These are phyloP conservation scores for Hortaea werneckii DNA, from an alignment of 2,329 filamentous ascomycete genomes.

Conservation along the genomic window DNA sequence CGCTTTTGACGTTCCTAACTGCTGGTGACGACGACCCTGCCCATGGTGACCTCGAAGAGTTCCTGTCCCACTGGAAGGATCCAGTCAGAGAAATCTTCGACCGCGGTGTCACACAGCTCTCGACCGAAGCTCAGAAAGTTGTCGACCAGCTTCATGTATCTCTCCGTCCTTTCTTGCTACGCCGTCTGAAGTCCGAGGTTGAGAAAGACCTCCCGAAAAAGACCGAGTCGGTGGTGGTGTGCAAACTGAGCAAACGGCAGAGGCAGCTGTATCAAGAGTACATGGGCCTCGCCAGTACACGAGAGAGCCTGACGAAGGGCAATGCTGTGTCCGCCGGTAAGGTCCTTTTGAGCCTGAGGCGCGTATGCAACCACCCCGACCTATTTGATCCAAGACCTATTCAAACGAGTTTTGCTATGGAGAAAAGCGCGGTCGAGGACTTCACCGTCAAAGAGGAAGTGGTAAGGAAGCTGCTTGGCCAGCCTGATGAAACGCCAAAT, in stretches of 20 bases:
- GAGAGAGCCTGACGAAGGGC: constrained; percentile 77
- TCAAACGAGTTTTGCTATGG: constrained; percentile 91
- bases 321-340: constrained; percentile 98
- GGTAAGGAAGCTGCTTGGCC: constrained; percentile 45
- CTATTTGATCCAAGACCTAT: constrained; percentile 93
- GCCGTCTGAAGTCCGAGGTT: constrained; percentile 87
- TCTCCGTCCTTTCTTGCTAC: constrained; percentile 79
- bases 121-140: constrained; percentile 83
- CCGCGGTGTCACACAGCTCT: constrained; percentile 85
- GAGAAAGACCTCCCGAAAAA: constrained; percentile 99
- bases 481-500: constrained; percentile 5
- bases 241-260: constrained; percentile 87
- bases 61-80: constrained; percentile 90
- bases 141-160: constrained; percentile 92
- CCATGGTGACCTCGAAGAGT: constrained; percentile 90
- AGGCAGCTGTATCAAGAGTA: constrained; percentile 95
- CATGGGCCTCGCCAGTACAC: constrained; percentile 78
- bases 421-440: constrained; percentile 56
- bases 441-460: constrained; percentile 64
- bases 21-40: constrained; percentile 69
- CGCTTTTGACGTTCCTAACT: constrained; percentile 90
- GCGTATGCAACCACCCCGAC: constrained; percentile 97
- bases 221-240: constrained; percentile 94
- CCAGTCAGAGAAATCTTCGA: constrained; percentile 94
- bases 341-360: constrained; percentile 91